These are phyloP conservation scores for Fraxinus albicans DNA, from an alignment of 305 asterid species.

Conservation along the genomic window DNA sequence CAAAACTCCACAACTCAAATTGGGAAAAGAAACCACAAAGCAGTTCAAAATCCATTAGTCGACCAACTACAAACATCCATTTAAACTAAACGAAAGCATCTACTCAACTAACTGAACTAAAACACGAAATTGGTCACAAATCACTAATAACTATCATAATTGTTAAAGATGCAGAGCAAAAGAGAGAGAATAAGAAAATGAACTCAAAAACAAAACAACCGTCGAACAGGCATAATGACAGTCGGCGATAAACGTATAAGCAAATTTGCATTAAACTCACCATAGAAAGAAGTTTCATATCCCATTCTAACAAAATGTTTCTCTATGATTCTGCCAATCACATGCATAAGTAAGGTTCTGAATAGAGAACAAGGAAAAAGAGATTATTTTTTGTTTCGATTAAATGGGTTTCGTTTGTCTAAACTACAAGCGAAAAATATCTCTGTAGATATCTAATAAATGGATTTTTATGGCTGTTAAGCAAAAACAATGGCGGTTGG, in stretches of 20 bases:
- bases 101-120: background rate
- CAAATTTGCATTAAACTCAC: background rate
- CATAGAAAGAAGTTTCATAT: background rate
- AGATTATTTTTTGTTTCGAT: background rate
- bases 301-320: background rate
- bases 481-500: background rate
- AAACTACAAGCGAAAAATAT: background rate
- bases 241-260: background rate
- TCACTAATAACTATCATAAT: background rate
- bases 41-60: background rate
- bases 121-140: background rate
- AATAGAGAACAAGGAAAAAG: background rate
- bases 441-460: background rate
- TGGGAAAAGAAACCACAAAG: background rate
- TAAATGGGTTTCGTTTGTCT: background rate
- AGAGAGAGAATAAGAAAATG: background rate
- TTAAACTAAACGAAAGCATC: background rate
- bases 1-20: background rate
- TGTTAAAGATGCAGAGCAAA: background rate
- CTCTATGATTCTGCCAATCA: too few species aligned
- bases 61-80: background rate
- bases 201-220: background rate
- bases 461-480: background rate
- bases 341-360: background rate
- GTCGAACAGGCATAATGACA: background rate